Conservation (phyloP, 192 early-diverging fungal species). For the Podila verticillata region DNA sequence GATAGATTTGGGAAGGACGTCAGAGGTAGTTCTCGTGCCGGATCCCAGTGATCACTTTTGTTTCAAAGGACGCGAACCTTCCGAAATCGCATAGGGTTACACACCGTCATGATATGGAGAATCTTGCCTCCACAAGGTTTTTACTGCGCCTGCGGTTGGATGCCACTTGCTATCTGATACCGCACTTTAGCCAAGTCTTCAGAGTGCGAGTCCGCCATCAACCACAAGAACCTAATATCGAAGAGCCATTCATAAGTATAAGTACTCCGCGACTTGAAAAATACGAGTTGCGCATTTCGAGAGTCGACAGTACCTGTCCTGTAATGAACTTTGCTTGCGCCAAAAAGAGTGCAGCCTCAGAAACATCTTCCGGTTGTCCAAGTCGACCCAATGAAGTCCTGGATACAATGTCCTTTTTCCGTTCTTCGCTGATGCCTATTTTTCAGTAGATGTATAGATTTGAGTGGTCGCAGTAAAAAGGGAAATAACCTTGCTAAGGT, state of each 20-base stretch:
- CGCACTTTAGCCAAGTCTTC: too few species aligned
- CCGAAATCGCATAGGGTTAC: too few species aligned
- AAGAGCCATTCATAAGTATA: neutral
- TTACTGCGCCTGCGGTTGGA: too few species aligned
- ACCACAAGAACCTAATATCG: slow-evolving; percentile 37
- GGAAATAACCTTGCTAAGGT: too few species aligned
- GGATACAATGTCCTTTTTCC: slow-evolving; percentile 52
- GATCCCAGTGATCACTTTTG: too few species aligned
- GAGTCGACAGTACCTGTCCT: slow-evolving; percentile 59
- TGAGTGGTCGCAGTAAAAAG: neutral
- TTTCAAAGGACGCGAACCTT: too few species aligned
- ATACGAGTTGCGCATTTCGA: neutral
- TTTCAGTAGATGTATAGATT: neutral
- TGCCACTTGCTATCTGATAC: too few species aligned
- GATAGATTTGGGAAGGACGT: too few species aligned
- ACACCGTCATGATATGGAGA: too few species aligned
- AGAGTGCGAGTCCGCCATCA: slow-evolving; percentile 50
- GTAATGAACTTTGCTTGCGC: slow-evolving; percentile 67
- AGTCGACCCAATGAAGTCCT: slow-evolving; percentile 64
- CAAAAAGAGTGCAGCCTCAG: slow-evolving; percentile 67
- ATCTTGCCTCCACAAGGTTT: too few species aligned
- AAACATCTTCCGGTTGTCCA: slow-evolving; percentile 68
- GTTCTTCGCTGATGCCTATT: slow-evolving; percentile 52
- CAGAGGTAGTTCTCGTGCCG: too few species aligned
- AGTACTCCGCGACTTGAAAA: neutral